phyloP scores from a whole-genome alignment of 371 early-diverging fungal species.

The Actinomortierella ambigua region DNA sequence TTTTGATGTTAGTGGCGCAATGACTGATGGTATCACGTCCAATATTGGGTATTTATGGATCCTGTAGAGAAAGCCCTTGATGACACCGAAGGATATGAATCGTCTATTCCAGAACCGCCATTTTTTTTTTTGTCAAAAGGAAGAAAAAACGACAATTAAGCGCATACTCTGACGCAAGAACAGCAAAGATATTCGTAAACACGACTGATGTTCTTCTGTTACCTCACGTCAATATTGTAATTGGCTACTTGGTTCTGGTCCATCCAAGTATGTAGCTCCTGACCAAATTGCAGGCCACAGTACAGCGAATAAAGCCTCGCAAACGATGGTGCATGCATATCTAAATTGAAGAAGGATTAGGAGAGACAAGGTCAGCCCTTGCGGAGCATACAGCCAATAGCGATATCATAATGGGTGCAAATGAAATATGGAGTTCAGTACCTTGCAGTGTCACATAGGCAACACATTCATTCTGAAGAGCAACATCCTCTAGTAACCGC shows the following conservation, averaged over 20 bases:
- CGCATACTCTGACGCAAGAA: neutral
- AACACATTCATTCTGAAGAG: conserved; percentile 70
- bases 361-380: conserved; percentile 8
- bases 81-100: conserved; percentile 81
- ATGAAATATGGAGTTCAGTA: conserved; percentile 39
- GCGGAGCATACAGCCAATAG: too few relatives aligned
- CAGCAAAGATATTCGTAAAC: neutral
- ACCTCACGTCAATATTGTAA: conserved; percentile 79
- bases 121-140: neutral
- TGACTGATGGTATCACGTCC: conserved; percentile 8
- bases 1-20: conserved; percentile 7
- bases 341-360: conserved; percentile 36
- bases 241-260: conserved; percentile 67
- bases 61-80: conserved; percentile 79
- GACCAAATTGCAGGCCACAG: conserved; percentile 74
- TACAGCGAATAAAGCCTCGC: conserved; percentile 74
- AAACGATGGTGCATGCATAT: conserved; percentile 59
- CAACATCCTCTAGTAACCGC: conserved; percentile 61
- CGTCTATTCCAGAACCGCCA: conserved; percentile 56
- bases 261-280: conserved; percentile 77
- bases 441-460: conserved; percentile 68
- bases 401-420: too few relatives aligned
- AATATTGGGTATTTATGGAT: conserved; percentile 85
- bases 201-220: conserved; percentile 3
- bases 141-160: neutral